These are phyloP conservation scores for Penicillium sp. DNA, from an alignment of 2,329 filamentous ascomycete species.

Conservation along the genomic window DNA sequence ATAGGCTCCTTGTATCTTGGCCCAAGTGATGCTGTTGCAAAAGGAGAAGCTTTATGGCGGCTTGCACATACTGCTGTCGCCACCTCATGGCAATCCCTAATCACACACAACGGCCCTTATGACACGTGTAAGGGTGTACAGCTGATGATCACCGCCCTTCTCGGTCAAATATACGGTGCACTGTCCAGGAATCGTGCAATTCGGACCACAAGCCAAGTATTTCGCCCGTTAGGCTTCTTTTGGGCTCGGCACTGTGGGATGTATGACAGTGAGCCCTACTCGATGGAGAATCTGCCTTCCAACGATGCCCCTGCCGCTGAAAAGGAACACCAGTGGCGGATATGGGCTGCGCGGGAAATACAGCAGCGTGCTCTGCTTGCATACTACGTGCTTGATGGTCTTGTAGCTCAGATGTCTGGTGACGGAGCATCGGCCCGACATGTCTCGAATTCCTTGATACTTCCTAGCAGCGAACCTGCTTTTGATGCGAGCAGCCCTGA, in stretches of 20 bases:
- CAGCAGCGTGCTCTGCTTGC: conserved; percentile 48
- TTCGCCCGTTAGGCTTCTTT: conserved; percentile 47
- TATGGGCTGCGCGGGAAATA: conserved; percentile 47
- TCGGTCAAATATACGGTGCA: conserved; percentile 47
- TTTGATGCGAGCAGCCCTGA: conserved; percentile 44
- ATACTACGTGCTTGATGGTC: conserved; percentile 48
- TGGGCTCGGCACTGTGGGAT: conserved; percentile 50
- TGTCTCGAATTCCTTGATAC: conserved; percentile 42
- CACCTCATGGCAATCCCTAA: conserved; percentile 49
- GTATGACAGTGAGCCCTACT: conserved; percentile 40
- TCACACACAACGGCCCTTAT: conserved; percentile 45
- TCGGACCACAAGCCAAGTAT: conserved; percentile 47
- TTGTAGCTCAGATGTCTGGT: conserved; percentile 47
- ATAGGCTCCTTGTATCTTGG: conserved; percentile 49
- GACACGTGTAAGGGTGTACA: conserved; percentile 48
- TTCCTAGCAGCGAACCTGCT: conserved; percentile 42
- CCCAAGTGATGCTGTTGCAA: conserved; percentile 44
- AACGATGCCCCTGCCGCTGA: conserved; percentile 32
- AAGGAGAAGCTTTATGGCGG: conserved; percentile 48
- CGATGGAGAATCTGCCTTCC: conserved; percentile 35
- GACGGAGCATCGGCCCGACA: conserved; percentile 46
- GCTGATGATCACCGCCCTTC: conserved; percentile 44
- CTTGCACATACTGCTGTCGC: conserved; percentile 48
- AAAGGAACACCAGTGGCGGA: conserved; percentile 44
- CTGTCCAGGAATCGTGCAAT: conserved; percentile 47